Evolutionary conservation across 176 grass and related monocot genomes (phyloP), one percentile per base, ranked within the genome.

Genomic region (Themeda triandra): DNA sequence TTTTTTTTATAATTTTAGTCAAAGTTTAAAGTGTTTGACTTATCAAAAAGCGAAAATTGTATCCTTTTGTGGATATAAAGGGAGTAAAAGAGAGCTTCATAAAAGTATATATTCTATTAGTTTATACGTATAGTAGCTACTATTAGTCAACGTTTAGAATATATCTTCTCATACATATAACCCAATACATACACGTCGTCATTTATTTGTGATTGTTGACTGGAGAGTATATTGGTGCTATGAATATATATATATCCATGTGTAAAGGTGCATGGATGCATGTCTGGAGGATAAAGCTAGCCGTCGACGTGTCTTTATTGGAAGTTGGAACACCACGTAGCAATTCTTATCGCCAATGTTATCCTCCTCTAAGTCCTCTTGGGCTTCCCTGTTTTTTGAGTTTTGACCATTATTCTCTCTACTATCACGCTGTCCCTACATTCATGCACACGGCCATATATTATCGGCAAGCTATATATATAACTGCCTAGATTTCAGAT

Each of bases 291-390:
- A 63, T 73, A 39, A 73, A 46, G 70, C 70, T 63, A 35, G 60
- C 29, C 48, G 15, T 37, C 46, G 42, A 71, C 69, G 25, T 12
- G 64, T 37, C 25, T 67, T 84, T 66, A 71, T 84, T 73, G 82
- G 65, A 13, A 72, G 53, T n/a, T 86, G 69, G 54, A 82, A 77
- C 71, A 73, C 78, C 65, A 82, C 83, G 83, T 82, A 35, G 65
- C 71, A 56, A 36, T 77, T 77, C 88, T 78, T 86, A 86, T 89
- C 88, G 35, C 11, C 83, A 89, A 77, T 82, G n/a, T 63, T 85
- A 89, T 81, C 82, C 63, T 54, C 60, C 21, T n/a, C n/a, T n/a
- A n/a, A n/a, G n/a, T 54, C 60, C 21, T 40, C 11, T 68, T 11
- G 2, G 2, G 36, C 24, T 63, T 40, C 68, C 68, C 11, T 14